A percentile compares a stretch with the other conserved stretches of the same genome.
Conservation (phyloP, 1,284 basidiomycete genomes). For the Fomitopsis pinicola region DNA sequence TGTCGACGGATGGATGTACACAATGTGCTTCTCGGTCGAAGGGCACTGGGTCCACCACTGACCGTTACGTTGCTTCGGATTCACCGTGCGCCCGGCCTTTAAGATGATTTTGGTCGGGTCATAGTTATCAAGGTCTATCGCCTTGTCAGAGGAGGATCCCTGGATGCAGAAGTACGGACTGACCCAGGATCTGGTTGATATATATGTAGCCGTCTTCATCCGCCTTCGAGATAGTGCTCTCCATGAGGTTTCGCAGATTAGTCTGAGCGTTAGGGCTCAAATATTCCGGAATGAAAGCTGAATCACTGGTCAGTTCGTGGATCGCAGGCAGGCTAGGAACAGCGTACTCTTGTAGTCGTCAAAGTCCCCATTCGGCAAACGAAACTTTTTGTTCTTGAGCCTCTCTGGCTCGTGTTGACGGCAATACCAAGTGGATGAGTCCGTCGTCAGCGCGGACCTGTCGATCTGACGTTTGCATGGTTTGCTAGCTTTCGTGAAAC, state of each 20-base stretch:
- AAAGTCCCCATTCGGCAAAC: neutral
- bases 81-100: neutral
- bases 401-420: constrained; percentile 54
- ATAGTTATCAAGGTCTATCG: neutral
- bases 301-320: neutral
- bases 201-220: constrained; percentile 76
- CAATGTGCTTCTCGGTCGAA: neutral
- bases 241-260: constrained; percentile 66
- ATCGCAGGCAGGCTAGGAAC: neutral
- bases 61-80: neutral
- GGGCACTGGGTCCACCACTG: neutral
- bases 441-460: constrained; percentile 35
- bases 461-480: constrained; percentile 62
- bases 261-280: constrained; percentile 58
- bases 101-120: neutral
- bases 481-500: constrained; percentile 60
- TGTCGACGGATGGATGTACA: constrained; percentile 46
- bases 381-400: neutral
- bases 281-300: constrained; percentile 70
- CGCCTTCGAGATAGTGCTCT: constrained; percentile 50
- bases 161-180: neutral
- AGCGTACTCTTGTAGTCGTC: constrained; percentile 1
- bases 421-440: constrained; percentile 48
- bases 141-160: neutral
- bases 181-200: constrained; percentile 70